Evolutionary conservation across 129 eudicot genomes (phyloP).

Genomic region (Chrysanthemum seticuspe): DNA sequence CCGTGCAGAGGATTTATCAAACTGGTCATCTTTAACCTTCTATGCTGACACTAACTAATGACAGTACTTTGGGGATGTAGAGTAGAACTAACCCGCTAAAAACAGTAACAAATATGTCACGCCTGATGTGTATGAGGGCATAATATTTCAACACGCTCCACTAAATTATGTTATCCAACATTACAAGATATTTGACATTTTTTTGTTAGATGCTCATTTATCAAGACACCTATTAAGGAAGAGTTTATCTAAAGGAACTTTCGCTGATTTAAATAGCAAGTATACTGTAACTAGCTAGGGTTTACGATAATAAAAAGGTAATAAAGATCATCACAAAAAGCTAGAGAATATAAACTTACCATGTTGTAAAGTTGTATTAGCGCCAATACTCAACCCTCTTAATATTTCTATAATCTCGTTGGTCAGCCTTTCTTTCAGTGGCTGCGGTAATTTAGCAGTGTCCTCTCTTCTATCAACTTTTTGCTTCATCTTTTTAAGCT

Average conservation of each 20-base stretch:
- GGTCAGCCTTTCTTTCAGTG: conserved; percentile 49
- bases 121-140: background rate
- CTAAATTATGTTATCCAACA: background rate
- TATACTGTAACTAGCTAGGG: background rate
- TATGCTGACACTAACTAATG: too few species aligned
- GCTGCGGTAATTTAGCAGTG: conserved; percentile 44
- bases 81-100: too few species aligned
- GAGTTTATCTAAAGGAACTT: too few species aligned
- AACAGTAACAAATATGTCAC: too few species aligned
- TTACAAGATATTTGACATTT: background rate
- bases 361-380: conserved; percentile 62
- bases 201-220: too few species aligned
- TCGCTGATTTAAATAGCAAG: too few species aligned
- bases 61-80: too few species aligned
- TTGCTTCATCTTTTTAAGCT: conserved; percentile 59
- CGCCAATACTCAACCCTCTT: conserved; percentile 49
- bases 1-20: too few species aligned
- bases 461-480: conserved; percentile 41
- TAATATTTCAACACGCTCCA: background rate
- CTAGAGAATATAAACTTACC: conserved; percentile 45
- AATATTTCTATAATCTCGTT: conserved; percentile 57
- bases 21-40: too few species aligned
- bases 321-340: conserved; percentile 7
- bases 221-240: too few species aligned
- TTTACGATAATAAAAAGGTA: background rate